These are phyloP conservation scores for Crucibulum laeve DNA, from an alignment of 768 basidiomycete genomes.

Conservation along the genomic window DNA sequence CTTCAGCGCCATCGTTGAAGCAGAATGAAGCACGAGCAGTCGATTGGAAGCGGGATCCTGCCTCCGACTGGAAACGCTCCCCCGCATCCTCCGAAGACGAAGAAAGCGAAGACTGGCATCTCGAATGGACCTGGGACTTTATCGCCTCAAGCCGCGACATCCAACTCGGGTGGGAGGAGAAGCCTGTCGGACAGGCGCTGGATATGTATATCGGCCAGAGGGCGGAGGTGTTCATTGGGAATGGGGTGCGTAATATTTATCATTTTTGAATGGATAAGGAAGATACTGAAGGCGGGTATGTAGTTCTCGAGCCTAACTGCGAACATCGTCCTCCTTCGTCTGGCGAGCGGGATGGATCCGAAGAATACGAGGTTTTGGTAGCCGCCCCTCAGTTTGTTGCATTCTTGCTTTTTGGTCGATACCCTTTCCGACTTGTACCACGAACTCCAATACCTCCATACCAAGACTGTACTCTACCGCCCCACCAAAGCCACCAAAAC, in stretches of 20 bases:
- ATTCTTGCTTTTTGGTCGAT: too few relatives aligned
- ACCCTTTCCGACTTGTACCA: too few relatives aligned
- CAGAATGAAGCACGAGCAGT: too few relatives aligned
- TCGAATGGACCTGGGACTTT: slow-evolving; percentile 36
- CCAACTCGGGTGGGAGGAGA: slow-evolving; percentile 46
- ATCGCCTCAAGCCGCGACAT: slow-evolving; percentile 55
- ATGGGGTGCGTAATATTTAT: slow-evolving; percentile 48
- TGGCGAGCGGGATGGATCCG: slow-evolving; percentile 27
- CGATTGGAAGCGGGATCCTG: too few relatives aligned
- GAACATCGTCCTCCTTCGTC: slow-evolving; percentile 41
- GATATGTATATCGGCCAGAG: slow-evolving; percentile 68
- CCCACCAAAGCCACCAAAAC: too few relatives aligned
- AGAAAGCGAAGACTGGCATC: not conserved
- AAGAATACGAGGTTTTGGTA: slow-evolving; percentile 39
- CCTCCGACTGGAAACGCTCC: too few relatives aligned
- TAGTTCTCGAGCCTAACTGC: slow-evolving; percentile 47
- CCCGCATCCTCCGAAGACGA: too few relatives aligned
- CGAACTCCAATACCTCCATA: too few relatives aligned
- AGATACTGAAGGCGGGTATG: not conserved
- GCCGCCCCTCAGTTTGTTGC: too few relatives aligned
- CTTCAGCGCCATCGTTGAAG: too few relatives aligned
- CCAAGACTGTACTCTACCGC: too few relatives aligned
- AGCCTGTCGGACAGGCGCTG: slow-evolving; percentile 51
- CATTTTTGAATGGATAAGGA: not conserved
- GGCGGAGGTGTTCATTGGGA: slow-evolving; percentile 65